Evolutionary conservation across 2,329 filamentous ascomycete species (phyloP).

Genomic region (Davidsoniella virescens): DNA sequence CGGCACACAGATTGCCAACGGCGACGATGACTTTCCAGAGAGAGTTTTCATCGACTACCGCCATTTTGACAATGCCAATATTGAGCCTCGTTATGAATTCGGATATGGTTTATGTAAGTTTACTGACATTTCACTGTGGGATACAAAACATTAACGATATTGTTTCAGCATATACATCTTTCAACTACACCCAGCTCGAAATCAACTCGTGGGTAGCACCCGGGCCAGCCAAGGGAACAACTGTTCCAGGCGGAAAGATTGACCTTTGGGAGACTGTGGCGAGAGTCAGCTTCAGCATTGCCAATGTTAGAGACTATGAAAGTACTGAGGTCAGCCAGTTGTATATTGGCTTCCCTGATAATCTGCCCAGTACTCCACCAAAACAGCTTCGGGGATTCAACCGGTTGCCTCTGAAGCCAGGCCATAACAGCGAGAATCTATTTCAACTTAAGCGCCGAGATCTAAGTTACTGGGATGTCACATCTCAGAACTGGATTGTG

Average conservation of each 20-base stretch:
- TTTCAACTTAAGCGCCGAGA: conserved; percentile 43
- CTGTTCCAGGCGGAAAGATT: conserved; percentile 36
- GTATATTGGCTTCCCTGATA: conserved; percentile 31
- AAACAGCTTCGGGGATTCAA: conserved; percentile 50
- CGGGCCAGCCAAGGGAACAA: conserved; percentile 47
- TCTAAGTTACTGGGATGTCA: conserved; percentile 56
- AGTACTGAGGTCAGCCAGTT: conserved; percentile 42
- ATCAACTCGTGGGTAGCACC: conserved; percentile 23
- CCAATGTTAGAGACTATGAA: conserved; percentile 38
- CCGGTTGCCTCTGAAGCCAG: conserved; percentile 46
- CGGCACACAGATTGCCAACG: conserved; percentile 20
- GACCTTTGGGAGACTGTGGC: conserved; percentile 52
- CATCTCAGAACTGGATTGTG: conserved; percentile 44
- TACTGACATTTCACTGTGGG: not conserved
- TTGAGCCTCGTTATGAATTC: conserved; percentile 55
- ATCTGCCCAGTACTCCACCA: conserved; percentile 38
- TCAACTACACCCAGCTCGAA: conserved; percentile 40
- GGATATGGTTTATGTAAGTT: conserved; percentile 56
- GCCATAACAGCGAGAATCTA: conserved; percentile 38
- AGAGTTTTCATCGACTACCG: conserved; percentile 69
- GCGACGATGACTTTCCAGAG: conserved; percentile 58
- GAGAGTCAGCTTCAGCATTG: conserved; percentile 34
- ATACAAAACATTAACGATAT: not conserved
- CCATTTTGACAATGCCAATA: conserved; percentile 55
- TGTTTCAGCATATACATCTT: conserved; percentile 46